Evolutionary conservation across 345 rosid genomes (phyloP).

Genomic region (Eucalyptus virginea): DNA sequence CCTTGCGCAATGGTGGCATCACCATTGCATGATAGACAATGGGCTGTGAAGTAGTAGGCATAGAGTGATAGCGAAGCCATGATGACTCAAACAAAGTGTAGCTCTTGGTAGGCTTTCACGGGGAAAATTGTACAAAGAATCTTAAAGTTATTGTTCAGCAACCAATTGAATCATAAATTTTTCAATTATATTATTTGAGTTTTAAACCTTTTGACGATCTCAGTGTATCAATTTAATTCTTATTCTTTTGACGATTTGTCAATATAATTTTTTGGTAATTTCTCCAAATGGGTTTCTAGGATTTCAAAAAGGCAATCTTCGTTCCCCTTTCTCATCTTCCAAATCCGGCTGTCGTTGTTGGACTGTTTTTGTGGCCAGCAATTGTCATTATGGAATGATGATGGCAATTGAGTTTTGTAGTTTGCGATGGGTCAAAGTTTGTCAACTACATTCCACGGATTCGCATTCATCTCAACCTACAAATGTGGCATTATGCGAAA

Average conservation of each 20-base stretch:
- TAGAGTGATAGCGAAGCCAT: not conserved
- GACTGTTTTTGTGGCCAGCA: not conserved
- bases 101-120: not conserved
- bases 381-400: not conserved
- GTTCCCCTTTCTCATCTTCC: not conserved
- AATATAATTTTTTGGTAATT: no score
- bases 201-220: not conserved
- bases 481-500: no score
- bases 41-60: not conserved
- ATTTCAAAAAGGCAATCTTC: not conserved
- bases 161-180: rapidly evolving
- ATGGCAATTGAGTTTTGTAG: not conserved
- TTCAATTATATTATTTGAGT: no score
- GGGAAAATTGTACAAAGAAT: not conserved
- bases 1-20: not conserved
- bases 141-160: rapidly evolving
- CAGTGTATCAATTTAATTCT: rapidly evolving
- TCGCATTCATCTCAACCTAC: not conserved
- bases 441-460: not conserved
- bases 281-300: not conserved
- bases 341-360: not conserved
- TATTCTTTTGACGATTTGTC: no score
- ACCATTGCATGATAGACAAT: not conserved
- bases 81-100: not conserved
- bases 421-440: not conserved